Percentiles rank a stretch among this genome's conserved stretches.
Conservation (phyloP, 2,329 filamentous ascomycete species). For the Erysiphe pulchra region DNA sequence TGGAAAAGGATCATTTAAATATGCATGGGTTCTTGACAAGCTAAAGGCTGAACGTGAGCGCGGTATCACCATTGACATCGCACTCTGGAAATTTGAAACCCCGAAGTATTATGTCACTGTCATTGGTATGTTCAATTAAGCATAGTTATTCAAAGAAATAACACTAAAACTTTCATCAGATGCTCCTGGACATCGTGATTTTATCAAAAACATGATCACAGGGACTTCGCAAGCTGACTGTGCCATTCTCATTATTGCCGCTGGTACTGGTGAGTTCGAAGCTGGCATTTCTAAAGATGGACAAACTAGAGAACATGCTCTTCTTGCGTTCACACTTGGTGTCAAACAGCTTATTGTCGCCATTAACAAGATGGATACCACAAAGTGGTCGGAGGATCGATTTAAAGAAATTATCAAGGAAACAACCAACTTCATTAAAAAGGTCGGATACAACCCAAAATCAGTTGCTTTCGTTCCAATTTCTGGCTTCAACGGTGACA, state of each 20-base stretch:
- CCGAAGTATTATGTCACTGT: slow-evolving; percentile 94
- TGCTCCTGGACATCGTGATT: slow-evolving; percentile 98
- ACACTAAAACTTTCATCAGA: slow-evolving; percentile 24
- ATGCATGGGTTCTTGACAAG: slow-evolving; percentile 99
- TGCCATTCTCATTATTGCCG: slow-evolving; percentile 98
- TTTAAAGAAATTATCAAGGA: slow-evolving; percentile 99
- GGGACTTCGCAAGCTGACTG: slow-evolving; percentile 99
- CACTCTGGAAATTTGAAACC: slow-evolving; percentile 99
- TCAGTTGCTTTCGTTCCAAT: slow-evolving; percentile 94
- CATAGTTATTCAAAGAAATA: slow-evolving; percentile 1
- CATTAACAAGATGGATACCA: slow-evolving; percentile 99
- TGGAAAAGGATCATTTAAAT: slow-evolving; percentile 99
- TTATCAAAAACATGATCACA: slow-evolving; percentile 99
- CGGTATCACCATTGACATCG: slow-evolving; percentile 99
- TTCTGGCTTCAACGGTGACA: slow-evolving; percentile 99
- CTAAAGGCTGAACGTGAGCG: slow-evolving; percentile 99
- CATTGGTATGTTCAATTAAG: slow-evolving; percentile 40
- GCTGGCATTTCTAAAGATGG: slow-evolving; percentile 99
- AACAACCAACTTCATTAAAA: slow-evolving; percentile 99
- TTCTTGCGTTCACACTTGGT: slow-evolving; percentile 98
- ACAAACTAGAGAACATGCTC: slow-evolving; percentile 99
- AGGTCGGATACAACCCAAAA: slow-evolving; percentile 99
- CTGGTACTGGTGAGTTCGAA: slow-evolving; percentile 99
- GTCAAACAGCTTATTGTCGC: slow-evolving; percentile 99
- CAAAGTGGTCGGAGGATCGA: slow-evolving; percentile 91